Base-by-base conservation (phyloP, 352 stramenopile genomes). In the Globisporangium paroecandrum region DNA sequence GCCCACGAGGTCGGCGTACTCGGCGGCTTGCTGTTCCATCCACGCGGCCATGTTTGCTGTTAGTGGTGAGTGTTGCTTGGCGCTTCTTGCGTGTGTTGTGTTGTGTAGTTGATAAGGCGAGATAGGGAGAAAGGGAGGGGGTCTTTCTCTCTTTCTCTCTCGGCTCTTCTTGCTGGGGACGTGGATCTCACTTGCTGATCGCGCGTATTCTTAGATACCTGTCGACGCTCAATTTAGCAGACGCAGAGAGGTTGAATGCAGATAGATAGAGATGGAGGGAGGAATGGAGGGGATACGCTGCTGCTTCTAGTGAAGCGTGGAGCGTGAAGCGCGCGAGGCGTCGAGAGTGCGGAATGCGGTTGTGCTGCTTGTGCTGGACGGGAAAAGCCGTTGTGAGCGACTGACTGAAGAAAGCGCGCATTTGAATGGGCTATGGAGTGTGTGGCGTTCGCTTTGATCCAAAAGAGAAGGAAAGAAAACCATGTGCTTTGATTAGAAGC, bases 11-110 rank as follows among this genome's bases (percentile, higher is more conserved):
- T 95, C 85, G 36, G 79, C 75, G 69, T 91, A 94, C 77, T 95
- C 87, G 64, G 85, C 87, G 46, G 85, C 87, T 68, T 95, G 87
- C 74, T 95, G 85, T 62, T 95, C 78, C 72, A 95, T 95, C 87
- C 87, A 95, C 27, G 64, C 54, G 18, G 64, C 64, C 64, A 69
- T 69, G 38, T 7, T 63, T 47, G 15, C 32, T 62, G 55, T 15
- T 47, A 25, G 15, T 54, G 29, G 10, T 67, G 51, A 8, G 27
- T 38, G 53, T 41, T 34, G 55, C 7, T 43, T 51, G 41, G 25
- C 47, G 4, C 20, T 20, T 43, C 58, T 82, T 76, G 81, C 25
- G 36, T 85, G 24, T 12, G 54, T 22, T 36, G 24, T 43, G 29
- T 20, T 12, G 55, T 43, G 29, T 22, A 24, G 56, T 6, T 6